Evolutionary conservation across 179 eudicot genomes (phyloP), one percentile per base, ranked within the genome.

Genomic region (Kewa caespitosa): DNA sequence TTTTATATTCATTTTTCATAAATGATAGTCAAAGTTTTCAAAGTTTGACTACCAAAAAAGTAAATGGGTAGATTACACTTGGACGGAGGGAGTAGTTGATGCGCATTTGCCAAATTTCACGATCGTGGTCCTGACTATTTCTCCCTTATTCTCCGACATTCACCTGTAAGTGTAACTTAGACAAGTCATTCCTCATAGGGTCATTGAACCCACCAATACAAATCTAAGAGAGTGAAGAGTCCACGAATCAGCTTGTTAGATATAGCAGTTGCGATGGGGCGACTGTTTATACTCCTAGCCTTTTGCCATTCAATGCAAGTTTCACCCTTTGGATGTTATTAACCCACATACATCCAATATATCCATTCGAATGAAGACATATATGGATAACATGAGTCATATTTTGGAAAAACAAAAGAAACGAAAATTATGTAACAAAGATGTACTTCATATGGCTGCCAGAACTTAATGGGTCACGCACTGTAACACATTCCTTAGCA

Each of bases 401-500:
- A 41, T 41, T 41, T 46, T 46, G 4, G 20, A 46, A 46, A 12
- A 46, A 12, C 32, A 8, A n/a, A 28, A 57, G 27, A 8, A 57
- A 57, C 4, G 3, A 61, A n/a, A n/a, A n/a, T n/a, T 61, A 11
- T 30, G n/a, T 30, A 13, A 20, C 28, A 46, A 5, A 54, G 0
- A 43, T 13, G n/a, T n/a, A n/a, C n/a, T n/a, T n/a, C n/a, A 46
- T 32, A 37, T 63, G 74, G 78, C 30, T 67, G 17, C 25, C 38
- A 59, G 28, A 63, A n/a, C 30, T 23, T 46, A 61, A 65, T 62
- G 67, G 75, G 76, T 80, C 76, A 67, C 32, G 71, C 76, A 67
- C 32, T 76, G 74, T 75, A 46, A 61, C 23, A 80, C 79, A 75
- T 80, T 80, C 73, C 72, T 37, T 48, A 64, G 82, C 52, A 55